Evolutionary conservation across 305 asterid genomes (phyloP), one percentile per base, ranked within the genome.

Genomic region (Solanum aculeatissimum): DNA sequence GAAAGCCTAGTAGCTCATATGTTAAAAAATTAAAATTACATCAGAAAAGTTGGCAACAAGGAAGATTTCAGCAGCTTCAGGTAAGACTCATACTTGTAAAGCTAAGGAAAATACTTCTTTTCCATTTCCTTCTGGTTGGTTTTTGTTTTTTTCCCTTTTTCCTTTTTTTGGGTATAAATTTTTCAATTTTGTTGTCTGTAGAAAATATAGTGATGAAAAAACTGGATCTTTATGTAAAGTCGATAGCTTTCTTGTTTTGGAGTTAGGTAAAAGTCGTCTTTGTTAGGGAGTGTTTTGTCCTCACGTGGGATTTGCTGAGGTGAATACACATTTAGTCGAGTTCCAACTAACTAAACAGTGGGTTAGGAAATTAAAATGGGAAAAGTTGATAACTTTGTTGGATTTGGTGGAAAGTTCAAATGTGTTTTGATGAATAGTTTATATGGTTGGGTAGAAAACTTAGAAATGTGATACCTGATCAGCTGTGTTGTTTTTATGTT

Each of bases 121-220:
- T 57, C 87, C 91, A 1, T 43, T 60, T 29, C 85, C 90, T 85
- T 87, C 93, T 79, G 95, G 99, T 95, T 35, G 47, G 79, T 81
- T 55, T 83, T 69, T 12, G 14, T 68, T 32, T 32, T 32, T 32
- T 35, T 3, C 35, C 7, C 8, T 21, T 19, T 79, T 35, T 2
- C 0, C 7, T 6, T 32, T 32, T 27, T 29, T 29, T 65, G 38
- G 38, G 38, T 6, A 32, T 32, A 32, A 32, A 32, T 32, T 32
- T 32, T 32, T 32, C 38, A 32, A 32, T 70, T 65, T 69, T 70
- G 12, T 70, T 14, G 42, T 71, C n/a, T 40, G 54, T 6, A 21
- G 80, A 71, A 71, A n/a, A 29, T 66, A 32, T 66, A 66, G 74
- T 66, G 38, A 32, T 4, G 74, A 32, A 32, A 11, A 2, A 65